Evolutionary conservation across 2,329 filamentous ascomycete species (phyloP), one percentile per base, ranked within the genome.

Genomic region (Fusarium sp.): DNA sequence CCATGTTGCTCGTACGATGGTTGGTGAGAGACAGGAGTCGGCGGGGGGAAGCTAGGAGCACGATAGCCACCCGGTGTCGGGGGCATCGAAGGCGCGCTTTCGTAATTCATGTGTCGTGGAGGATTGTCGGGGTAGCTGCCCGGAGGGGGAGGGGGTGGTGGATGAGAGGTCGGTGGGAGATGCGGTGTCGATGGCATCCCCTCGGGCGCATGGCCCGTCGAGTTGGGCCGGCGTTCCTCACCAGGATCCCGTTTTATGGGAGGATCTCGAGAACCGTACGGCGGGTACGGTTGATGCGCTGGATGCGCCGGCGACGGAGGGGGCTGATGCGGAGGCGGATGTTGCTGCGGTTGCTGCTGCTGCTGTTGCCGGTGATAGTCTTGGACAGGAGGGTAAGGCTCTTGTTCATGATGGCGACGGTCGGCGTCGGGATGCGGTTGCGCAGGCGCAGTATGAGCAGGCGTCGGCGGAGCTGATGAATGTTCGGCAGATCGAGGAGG

Each of bases 331-430:
- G 58, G 62, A 59, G 73, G 64, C 34, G 58, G 71, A 46, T 65
- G 72, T 36, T 72, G 74, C 16, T 70, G 69, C 11, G 63, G 71
- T 23, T 61, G 72, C 9, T 70, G 70, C 8, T 67, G 75, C 16
- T 67, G 72, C n/a, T 65, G 71, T 65, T 59, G 77, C 33, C 75
- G 78, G 72, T 84, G 83, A 57, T 82, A 84, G 74, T 88, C 85
- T 77, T 86, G 86, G 78, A 86, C 83, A 69, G 84, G 82, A 75
- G 83, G 80, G 74, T 83, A 86, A 61, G 81, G 80, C 71, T 87
- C 86, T 78, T 82, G 84, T 58, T 87, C 86, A 84, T 86, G 83
- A 73, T 85, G 84, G 71, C 85, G 85, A 77, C 85, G 85, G 73
- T 88, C 85, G 70, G 74, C 61, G 74, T 87, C 83, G 61, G 75